phyloP scores from a whole-genome alignment of 73 alveolate species.

The Blepharisma stoltei region DNA sequence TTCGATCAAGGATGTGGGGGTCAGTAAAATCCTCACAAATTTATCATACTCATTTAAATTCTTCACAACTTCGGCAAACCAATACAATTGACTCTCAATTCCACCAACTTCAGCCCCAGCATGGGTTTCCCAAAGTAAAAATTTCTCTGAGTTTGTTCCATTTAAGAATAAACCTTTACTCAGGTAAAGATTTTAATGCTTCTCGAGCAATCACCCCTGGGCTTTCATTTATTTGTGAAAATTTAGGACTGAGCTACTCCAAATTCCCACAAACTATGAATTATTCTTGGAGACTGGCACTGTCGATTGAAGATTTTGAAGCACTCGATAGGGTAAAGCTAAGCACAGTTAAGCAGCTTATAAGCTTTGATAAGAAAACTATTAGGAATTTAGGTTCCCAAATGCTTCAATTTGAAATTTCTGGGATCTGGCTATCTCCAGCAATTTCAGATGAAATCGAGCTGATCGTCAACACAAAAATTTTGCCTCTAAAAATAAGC shows the following conservation, averaged over 20 bases:
- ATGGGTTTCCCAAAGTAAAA: background rate
- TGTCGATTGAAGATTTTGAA: conserved; percentile 1
- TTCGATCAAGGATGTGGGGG: too few relatives aligned
- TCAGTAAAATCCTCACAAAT: too few relatives aligned
- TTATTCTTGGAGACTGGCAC: conserved; percentile 19
- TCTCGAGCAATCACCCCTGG: too few relatives aligned
- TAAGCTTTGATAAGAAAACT: background rate
- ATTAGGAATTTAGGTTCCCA: background rate
- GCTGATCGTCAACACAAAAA: background rate
- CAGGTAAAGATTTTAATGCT: background rate
- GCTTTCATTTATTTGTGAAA: background rate
- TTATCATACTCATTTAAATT: too few relatives aligned
- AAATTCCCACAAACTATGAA: conserved; percentile 11
- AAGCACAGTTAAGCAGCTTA: background rate
- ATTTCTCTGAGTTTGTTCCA: background rate
- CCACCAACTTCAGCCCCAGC: background rate
- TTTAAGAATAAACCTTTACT: background rate
- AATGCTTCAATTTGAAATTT: background rate
- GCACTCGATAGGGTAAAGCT: background rate
- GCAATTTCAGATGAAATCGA: background rate
- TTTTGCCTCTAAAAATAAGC: background rate
- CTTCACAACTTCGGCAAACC: too few relatives aligned
- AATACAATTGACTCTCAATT: too few relatives aligned
- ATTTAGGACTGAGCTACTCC: background rate
- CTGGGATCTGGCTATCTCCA: conserved; percentile 17